These are phyloP conservation scores for Pancytospora philotis DNA, from an alignment of 371 early-diverging fungal species.

Conservation along the genomic window DNA sequence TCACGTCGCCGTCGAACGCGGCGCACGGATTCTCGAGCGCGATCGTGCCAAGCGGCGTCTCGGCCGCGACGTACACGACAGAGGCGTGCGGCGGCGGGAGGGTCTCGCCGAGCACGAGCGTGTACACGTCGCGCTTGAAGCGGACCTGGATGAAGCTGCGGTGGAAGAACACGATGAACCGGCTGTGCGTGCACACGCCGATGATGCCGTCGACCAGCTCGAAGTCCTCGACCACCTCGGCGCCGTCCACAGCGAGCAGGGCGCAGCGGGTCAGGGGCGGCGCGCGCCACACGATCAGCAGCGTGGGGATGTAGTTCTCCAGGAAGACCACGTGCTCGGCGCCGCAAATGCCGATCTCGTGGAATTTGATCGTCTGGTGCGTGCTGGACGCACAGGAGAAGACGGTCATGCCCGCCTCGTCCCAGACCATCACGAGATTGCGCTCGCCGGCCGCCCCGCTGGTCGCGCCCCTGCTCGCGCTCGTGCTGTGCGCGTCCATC, in stretches of 20 bases:
- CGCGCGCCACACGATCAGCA: not conserved
- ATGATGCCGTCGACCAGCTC: not conserved
- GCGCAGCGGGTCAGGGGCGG: not conserved
- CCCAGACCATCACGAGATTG: not conserved
- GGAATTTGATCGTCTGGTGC: not conserved
- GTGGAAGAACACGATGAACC: not conserved
- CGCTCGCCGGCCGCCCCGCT: too few relatives aligned
- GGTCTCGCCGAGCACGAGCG: not conserved
- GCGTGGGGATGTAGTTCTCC: not conserved
- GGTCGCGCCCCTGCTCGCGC: not conserved
- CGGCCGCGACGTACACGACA: not conserved
- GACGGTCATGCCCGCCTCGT: not conserved
- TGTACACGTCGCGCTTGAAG: not conserved
- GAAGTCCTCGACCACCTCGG: conserved; percentile 1
- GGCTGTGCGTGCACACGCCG: not conserved
- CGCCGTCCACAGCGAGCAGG: not conserved
- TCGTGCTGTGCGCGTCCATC: not conserved
- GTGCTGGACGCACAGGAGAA: not conserved
- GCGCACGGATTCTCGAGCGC: not conserved
- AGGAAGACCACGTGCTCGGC: not conserved
- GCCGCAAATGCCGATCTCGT: not conserved
- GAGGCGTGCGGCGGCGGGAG: not conserved
- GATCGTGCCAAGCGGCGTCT: not conserved
- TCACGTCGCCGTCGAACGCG: not conserved
- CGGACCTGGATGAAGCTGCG: not conserved